Evolutionary conservation across 257 asterid species (phyloP).

Genomic region (Solanum arcanum): DNA sequence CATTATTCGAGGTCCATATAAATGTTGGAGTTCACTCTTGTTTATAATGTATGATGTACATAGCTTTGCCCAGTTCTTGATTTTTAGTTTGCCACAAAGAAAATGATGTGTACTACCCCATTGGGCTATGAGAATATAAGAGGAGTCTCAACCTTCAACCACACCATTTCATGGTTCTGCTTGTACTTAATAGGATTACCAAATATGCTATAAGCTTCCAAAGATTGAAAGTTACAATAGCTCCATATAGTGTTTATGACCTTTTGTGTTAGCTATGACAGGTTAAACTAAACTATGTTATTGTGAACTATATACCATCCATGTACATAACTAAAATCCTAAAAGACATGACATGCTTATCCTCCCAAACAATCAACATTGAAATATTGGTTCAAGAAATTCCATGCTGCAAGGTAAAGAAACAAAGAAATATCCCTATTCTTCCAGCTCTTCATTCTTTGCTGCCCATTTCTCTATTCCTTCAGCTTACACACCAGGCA

Average conservation of each 20-base stretch:
- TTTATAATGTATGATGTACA: not conserved
- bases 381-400: not conserved
- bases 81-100: not conserved
- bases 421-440: not conserved
- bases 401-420: not conserved
- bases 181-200: not conserved
- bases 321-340: not conserved
- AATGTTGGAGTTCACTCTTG: not conserved
- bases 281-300: not conserved
- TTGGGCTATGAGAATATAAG: not conserved
- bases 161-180: not conserved
- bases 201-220: not conserved
- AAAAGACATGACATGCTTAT: not conserved
- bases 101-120: fast-evolving
- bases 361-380: not conserved
- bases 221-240: not conserved
- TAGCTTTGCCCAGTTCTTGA: not conserved
- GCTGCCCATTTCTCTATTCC: not conserved
- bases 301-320: not conserved
- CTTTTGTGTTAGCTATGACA: not conserved
- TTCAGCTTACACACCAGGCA: not conserved
- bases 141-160: not conserved
- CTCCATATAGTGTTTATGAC: not conserved
- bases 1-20: not conserved
- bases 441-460: not conserved